Conservation (phyloP, 805 yeast species). For the Candida oleophila region DNA sequence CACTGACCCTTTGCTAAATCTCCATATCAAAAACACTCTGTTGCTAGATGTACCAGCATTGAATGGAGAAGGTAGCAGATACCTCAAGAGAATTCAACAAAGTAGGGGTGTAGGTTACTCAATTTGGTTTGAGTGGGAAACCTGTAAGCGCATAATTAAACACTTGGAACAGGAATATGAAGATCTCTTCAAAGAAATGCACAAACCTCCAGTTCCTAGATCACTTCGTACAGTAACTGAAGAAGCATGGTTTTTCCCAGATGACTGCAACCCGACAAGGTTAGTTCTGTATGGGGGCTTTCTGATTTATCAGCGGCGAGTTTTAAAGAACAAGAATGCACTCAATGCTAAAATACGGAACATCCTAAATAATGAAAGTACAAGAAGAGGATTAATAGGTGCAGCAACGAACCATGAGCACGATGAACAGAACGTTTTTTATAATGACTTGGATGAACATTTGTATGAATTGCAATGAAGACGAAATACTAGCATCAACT, state of each 20-base stretch:
- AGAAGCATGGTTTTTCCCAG: not conserved
- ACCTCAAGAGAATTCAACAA: not conserved
- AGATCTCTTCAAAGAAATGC: not conserved
- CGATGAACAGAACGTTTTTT: slow-evolving; percentile 1
- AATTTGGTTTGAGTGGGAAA: slow-evolving; percentile 4
- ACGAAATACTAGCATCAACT: no score
- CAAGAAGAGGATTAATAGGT: not conserved
- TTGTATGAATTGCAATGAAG: slow-evolving; percentile 3
- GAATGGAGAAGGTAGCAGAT: not conserved
- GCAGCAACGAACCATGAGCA: not conserved
- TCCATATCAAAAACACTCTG: slow-evolving; percentile 1
- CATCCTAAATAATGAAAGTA: not conserved
- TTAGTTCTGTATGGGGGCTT: not conserved
- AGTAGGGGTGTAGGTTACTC: not conserved
- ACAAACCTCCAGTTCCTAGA: not conserved
- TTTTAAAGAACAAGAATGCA: not conserved
- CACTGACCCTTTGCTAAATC: slow-evolving; percentile 1
- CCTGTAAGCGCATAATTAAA: not conserved
- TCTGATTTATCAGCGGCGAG: not conserved
- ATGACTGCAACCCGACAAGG: slow-evolving; percentile 1
- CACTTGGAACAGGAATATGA: not conserved
- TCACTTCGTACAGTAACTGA: not conserved
- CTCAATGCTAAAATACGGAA: not conserved
- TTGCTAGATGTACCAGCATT: not conserved
- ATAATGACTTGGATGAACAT: slow-evolving; percentile 9